phyloP scores from a whole-genome alignment of 164 flowering plant genomes.

The Magnolia officinalis region DNA sequence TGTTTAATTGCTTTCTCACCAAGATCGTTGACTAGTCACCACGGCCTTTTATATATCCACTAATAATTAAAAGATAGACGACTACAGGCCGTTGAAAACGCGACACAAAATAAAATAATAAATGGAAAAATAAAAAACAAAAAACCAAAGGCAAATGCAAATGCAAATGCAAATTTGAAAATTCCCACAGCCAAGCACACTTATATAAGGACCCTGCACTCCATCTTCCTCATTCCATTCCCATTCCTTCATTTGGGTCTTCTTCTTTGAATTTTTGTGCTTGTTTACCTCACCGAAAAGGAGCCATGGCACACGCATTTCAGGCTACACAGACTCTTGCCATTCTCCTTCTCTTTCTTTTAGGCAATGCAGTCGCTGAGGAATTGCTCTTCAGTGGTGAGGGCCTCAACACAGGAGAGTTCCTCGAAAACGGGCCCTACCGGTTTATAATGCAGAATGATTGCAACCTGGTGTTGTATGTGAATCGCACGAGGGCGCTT shows the following conservation, averaged over 20 bases:
- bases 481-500: conserved; percentile 11
- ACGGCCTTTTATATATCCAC: no score
- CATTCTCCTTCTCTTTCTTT: conserved; percentile 2
- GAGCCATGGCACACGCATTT: background rate
- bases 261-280: background rate
- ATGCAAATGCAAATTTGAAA: no score
- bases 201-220: background rate
- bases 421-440: conserved; percentile 18
- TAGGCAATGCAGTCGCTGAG: conserved; percentile 8
- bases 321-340: background rate
- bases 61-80: no score
- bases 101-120: no score
- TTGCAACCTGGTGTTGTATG: conserved; percentile 23
- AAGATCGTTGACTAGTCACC: no score
- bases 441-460: conserved; percentile 19
- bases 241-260: background rate
- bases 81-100: no score
- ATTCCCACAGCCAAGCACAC: no score
- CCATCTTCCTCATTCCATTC: background rate
- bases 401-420: conserved; percentile 7
- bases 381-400: conserved; percentile 16
- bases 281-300: background rate
- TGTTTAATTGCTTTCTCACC: no score
- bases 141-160: no score
- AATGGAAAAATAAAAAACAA: background rate